A percentile compares a stretch with the other conserved stretches of the same genome.
These are phyloP conservation scores for Medicago lupulina DNA, from an alignment of 306 rosid genomes.

Conservation along the genomic window DNA sequence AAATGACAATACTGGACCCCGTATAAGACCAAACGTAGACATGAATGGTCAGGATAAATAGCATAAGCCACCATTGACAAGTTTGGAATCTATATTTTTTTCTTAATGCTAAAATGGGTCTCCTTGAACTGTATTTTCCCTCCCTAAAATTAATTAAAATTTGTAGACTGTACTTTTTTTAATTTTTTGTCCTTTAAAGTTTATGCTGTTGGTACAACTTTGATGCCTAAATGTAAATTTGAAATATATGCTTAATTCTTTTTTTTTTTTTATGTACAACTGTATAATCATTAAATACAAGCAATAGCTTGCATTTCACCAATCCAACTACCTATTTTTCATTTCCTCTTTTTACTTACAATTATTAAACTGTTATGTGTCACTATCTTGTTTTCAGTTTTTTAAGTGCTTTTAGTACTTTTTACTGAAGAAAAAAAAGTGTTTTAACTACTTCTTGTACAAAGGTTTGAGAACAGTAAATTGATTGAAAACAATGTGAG, in stretches of 20 bases:
- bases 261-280: background rate
- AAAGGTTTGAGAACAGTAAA: background rate
- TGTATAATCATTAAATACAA: background rate
- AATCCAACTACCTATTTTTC: background rate
- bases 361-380: too few species aligned
- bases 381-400: background rate
- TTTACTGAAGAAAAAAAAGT: too few species aligned
- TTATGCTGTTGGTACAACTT: constrained; percentile 4
- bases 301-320: too few species aligned
- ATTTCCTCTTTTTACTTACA: background rate
- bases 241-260: background rate
- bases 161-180: background rate
- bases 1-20: constrained; percentile 54
- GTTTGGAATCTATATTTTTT: constrained; percentile 48
- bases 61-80: constrained; percentile 55
- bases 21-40: constrained; percentile 39
- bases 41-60: constrained; percentile 42
- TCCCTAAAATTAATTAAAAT: background rate
- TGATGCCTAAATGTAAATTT: background rate
- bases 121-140: constrained; percentile 23
- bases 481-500: background rate
- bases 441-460: background rate
- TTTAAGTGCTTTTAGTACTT: too few species aligned
- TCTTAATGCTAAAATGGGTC: constrained; percentile 13
- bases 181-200: background rate